Evolutionary conservation across 1,139 yeast species (phyloP), one percentile per base, ranked within the genome.

Genomic region (Magnusiomyces starmeri): DNA sequence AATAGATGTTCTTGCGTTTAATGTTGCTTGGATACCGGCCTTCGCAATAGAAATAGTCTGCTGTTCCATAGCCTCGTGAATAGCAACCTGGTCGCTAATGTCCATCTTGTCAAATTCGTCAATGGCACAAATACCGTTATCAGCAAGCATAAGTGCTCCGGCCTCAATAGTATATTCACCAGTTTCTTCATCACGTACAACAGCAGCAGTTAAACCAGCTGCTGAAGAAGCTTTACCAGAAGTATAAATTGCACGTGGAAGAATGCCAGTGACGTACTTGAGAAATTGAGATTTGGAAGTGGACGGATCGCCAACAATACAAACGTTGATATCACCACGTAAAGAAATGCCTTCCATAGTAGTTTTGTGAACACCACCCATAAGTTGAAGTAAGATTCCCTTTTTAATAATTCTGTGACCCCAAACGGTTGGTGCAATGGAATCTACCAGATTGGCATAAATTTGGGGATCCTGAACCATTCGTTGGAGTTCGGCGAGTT

Each of bases 51-150:
- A 89, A 58, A 92, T 92, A 0, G 98, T 92, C 68, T 92, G 98
- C 70, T 92, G 98, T 75, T 92, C 98, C 99, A 92, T 92, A 16
- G 98, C 99, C 74, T 92, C 99, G 72, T 92, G 99, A 74, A 92
- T 92, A 2, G 98, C 98, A 54, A 92, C 98, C 71, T 94, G 98
- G 69, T 94, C 98, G 4, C 82, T 72, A 48, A 92, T 70, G 69
- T 92, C 97, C 98, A 92, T 92, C 74, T 94, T 92, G 69, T 92
- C 99, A 63, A 92, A 92, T 71, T 92, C 99, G 67, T 92, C 99
- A 70, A 92, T 92, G 58, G 97, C 95, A 76, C 99, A 92, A 57
- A 92, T 87, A 57, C 99, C 99, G 66, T 92, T 94, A 70, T 92
- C 99, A 1, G 98, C 98, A 59, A 92, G 76, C 99, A 92, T 92